Base-by-base conservation (phyloP, 2,329 filamentous ascomycete genomes). In the Pyricularia sp. region DNA sequence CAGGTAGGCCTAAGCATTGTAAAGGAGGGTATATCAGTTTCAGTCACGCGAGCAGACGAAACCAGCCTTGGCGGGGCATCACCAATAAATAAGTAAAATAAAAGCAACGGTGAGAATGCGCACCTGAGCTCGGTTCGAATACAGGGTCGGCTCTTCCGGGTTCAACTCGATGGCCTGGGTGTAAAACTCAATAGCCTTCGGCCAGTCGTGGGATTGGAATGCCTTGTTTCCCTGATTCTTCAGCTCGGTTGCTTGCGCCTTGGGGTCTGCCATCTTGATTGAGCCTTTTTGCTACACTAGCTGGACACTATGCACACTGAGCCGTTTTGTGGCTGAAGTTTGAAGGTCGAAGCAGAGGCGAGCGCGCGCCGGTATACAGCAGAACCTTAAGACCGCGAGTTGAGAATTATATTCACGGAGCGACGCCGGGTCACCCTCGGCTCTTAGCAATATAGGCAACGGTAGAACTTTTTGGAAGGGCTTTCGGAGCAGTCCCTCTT, bases 221-320 rank as follows among this genome's bases (percentile, higher is more conserved):
- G 93, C 93, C 76, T 94, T 92, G 81, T 99, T 99, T 78, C 95
- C 95, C 80, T 96, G 87, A 79, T 96, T 91, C 83, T 99, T 99
- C 74, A 97, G 84, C 77, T 90, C 91, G 73, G 89, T 86, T 68
- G 94, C 94, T 79, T 92, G 88, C 78, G 92, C 89, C 75, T 81
- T 72, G n/a, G 74, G 70, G 9, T 75, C 74, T 26, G 77, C 69
- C 76, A 77, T 78, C 36, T 25, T 61, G 25, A 61, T 61, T n/a
- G 25, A 61, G 58, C 58, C 55, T 25, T 61, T 61, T 61, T 20
- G 23, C 12, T 61, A 61, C 14, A 26, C 58, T 26, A 61, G 23
- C n/a, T 61, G 23, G 58, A 61, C n/a, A 61, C 58, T 25, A 55
- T 55, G 20, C 42, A 55, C 42, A 55, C 42, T 55, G 42, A 55